Evolutionary conservation across 1,284 basidiomycete genomes (phyloP).

Genomic region (Rugosomyces carneus): DNA sequence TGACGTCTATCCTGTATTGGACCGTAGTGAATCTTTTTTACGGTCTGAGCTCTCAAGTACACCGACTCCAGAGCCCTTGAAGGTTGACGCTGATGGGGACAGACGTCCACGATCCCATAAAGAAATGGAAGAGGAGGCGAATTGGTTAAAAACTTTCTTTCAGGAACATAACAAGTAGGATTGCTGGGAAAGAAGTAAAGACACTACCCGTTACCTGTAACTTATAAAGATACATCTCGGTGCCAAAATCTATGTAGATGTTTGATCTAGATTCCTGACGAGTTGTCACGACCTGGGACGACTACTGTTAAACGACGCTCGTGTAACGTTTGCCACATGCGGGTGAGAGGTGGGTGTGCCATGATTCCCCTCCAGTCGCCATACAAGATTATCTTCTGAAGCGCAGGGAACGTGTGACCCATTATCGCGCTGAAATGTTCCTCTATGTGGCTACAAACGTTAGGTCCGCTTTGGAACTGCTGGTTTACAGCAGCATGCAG

Average conservation of each 20-base stretch:
- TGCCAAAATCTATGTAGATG: neutral
- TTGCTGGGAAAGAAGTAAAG: neutral
- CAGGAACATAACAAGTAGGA: conserved; percentile 6
- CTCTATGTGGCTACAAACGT: conserved; percentile 38
- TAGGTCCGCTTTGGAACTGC: conserved; percentile 29
- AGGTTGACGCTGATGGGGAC: conserved; percentile 66
- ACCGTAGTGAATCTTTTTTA: conserved; percentile 54
- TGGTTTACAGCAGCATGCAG: conserved; percentile 43
- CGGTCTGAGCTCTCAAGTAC: conserved; percentile 29
- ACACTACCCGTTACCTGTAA: neutral
- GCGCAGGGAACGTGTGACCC: conserved; percentile 30
- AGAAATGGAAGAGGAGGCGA: conserved; percentile 76
- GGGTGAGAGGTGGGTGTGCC: conserved; percentile 27
- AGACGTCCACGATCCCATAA: conserved; percentile 57
- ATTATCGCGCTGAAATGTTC: conserved; percentile 40
- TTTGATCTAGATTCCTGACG: conserved; percentile 1
- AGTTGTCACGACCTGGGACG: conserved; percentile 10
- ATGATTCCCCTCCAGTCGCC: conserved; percentile 42
- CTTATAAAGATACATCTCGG: too few relatives aligned
- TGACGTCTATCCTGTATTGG: conserved; percentile 73
- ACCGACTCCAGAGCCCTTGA: conserved; percentile 28
- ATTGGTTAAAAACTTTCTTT: conserved; percentile 57
- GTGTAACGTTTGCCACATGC: conserved; percentile 14
- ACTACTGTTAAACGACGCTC: conserved; percentile 12
- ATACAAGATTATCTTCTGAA: conserved; percentile 37